These are phyloP conservation scores for Acacia confusa DNA, from an alignment of 306 rosid genomes.

Conservation along the genomic window DNA sequence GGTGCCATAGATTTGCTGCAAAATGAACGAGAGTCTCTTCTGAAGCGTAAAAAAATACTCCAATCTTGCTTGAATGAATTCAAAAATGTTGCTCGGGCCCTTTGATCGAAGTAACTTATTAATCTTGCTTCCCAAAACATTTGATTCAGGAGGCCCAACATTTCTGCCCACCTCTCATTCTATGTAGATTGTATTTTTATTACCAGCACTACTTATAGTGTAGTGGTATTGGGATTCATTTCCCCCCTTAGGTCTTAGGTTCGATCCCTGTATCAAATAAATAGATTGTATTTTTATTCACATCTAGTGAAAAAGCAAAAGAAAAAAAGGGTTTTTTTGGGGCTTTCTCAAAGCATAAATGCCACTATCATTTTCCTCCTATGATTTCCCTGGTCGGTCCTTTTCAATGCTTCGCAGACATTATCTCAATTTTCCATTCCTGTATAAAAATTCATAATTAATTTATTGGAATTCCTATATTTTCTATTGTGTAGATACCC, in stretches of 20 bases:
- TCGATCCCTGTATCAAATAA: too few species aligned
- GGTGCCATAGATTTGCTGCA: slow-evolving; percentile 76
- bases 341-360: neutral
- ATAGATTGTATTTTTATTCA: slow-evolving; percentile 13
- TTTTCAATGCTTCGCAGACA: neutral
- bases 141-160: neutral
- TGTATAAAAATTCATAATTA: neutral
- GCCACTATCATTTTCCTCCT: neutral
- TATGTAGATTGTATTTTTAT: neutral
- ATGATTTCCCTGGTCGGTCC: neutral
- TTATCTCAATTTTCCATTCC: neutral
- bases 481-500: too few species aligned
- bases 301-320: slow-evolving; percentile 35
- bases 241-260: too few species aligned
- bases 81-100: slow-evolving; percentile 68
- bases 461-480: too few species aligned
- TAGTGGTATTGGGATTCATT: too few species aligned
- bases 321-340: neutral
- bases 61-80: slow-evolving; percentile 89
- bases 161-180: neutral
- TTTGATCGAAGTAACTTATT: slow-evolving; percentile 38
- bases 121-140: neutral
- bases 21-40: slow-evolving; percentile 67
- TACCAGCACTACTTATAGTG: too few species aligned
- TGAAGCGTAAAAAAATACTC: slow-evolving; percentile 82